phyloP scores from a whole-genome alignment of 495 filamentous ascomycete species.

The Xylona heveae region DNA sequence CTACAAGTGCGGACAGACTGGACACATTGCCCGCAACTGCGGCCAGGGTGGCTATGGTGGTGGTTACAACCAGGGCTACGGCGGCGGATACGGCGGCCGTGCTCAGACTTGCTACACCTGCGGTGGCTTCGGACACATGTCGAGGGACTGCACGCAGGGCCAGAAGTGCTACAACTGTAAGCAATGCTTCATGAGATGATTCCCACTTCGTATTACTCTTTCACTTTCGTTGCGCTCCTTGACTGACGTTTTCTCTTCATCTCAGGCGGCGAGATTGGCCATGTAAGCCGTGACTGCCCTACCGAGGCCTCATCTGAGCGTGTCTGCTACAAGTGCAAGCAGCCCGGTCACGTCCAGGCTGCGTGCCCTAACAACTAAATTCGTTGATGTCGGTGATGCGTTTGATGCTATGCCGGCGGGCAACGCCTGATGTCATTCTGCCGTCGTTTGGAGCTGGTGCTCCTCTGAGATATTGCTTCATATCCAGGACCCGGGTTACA shows the following conservation, averaged over 20 bases:
- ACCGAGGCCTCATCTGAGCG: conserved; percentile 76
- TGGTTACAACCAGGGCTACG: conserved; percentile 15
- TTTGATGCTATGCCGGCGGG: neutral
- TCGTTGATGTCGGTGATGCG: conserved; percentile 1
- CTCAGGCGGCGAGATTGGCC: conserved; percentile 66
- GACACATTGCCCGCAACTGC: conserved; percentile 96
- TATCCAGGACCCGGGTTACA: too few species aligned
- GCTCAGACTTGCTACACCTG: conserved; percentile 89
- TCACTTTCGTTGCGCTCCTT: neutral
- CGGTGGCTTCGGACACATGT: conserved; percentile 92
- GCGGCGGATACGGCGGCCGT: conserved; percentile 20
- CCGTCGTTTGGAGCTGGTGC: neutral
- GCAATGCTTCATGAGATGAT: conserved; percentile 9
- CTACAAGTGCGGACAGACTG: conserved; percentile 97
- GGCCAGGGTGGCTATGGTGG: conserved; percentile 31
- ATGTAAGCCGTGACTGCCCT: conserved; percentile 87
- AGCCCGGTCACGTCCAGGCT: conserved; percentile 88
- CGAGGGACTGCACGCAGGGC: conserved; percentile 91
- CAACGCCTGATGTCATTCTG: conserved; percentile 1
- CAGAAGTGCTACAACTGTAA: conserved; percentile 98
- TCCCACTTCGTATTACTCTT: neutral
- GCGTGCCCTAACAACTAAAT: conserved; percentile 46
- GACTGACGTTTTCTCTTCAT: conserved; percentile 5
- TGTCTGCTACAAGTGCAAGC: conserved; percentile 98
- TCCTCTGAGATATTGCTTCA: too few species aligned